A percentile compares a stretch with the other conserved stretches of the same genome.
These are phyloP conservation scores for Starmerella sp. DNA, from an alignment of 805 yeast species.

Conservation along the genomic window DNA sequence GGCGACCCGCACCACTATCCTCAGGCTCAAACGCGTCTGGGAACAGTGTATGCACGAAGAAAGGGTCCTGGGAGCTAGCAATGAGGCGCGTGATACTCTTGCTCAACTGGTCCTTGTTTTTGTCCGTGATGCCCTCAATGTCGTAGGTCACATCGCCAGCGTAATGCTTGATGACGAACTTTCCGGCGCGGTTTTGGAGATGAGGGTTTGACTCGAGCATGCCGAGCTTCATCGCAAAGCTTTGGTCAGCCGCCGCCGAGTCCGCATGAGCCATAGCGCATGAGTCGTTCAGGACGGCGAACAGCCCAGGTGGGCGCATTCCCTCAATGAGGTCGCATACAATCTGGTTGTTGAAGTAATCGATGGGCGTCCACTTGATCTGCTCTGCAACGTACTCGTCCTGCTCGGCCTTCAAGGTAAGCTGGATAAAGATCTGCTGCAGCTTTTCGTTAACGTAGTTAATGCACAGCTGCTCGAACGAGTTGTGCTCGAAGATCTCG, in stretches of 20 bases:
- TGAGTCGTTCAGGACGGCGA: conserved; percentile 93
- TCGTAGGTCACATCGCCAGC: conserved; percentile 98
- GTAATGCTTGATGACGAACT: conserved; percentile 86
- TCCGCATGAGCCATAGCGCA: conserved; percentile 98
- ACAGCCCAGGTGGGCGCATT: conserved; percentile 88
- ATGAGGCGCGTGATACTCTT: conserved; percentile 76
- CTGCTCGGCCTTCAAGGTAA: conserved; percentile 93
- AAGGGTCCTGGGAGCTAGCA: conserved; percentile 56
- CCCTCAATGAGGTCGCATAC: conserved; percentile 95
- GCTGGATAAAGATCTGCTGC: conserved; percentile 91
- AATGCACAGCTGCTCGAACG: conserved; percentile 91
- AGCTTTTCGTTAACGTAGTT: conserved; percentile 92
- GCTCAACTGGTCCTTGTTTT: conserved; percentile 87
- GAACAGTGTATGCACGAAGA: conserved; percentile 43
- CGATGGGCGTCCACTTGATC: conserved; percentile 95
- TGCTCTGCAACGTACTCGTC: conserved; percentile 93
- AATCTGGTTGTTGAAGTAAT: conserved; percentile 88
- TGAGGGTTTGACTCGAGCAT: conserved; percentile 74
- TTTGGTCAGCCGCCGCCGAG: conserved; percentile 90
- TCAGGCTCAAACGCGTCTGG: conserved; percentile 51
- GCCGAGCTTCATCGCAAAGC: conserved; percentile 82
- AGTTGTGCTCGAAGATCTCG: conserved; percentile 89
- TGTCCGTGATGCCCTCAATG: conserved; percentile 82
- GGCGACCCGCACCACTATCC: conserved; percentile 37
- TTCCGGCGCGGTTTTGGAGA: conserved; percentile 76